A percentile compares a stretch with the other conserved stretches of the same genome.
These are phyloP conservation scores for Chytriomyces confervae DNA, from an alignment of 192 early-diverging fungal genomes.

Conservation along the genomic window DNA sequence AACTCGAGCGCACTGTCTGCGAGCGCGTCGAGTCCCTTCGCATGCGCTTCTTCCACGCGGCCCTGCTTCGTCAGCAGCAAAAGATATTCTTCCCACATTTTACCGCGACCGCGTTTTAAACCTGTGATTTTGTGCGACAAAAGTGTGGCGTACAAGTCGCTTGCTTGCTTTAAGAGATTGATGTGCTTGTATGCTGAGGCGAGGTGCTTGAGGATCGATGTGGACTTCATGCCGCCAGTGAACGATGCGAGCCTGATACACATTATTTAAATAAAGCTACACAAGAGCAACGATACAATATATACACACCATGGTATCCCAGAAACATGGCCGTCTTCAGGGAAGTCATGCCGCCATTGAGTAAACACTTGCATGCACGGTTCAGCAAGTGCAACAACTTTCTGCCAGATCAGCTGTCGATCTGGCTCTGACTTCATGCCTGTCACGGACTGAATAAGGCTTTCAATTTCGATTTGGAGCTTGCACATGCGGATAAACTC, in stretches of 20 bases:
- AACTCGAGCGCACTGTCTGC: conserved; percentile 37
- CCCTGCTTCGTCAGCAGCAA: conserved; percentile 10
- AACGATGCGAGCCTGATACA: conserved; percentile 32
- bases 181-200: conserved; percentile 15
- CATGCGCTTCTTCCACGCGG: conserved; percentile 19
- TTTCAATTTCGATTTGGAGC: not conserved
- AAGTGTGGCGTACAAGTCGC: conserved; percentile 22
- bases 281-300: conserved; percentile 39
- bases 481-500: conserved; percentile 36
- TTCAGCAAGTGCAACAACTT: conserved; percentile 13
- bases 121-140: conserved; percentile 34
- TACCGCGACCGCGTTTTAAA: conserved; percentile 34
- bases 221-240: conserved; percentile 38
- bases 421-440: not conserved
- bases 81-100: conserved; percentile 45
- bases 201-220: conserved; percentile 31
- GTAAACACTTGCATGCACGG: conserved; percentile 5
- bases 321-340: conserved; percentile 39
- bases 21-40: conserved; percentile 39
- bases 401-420: conserved; percentile 4
- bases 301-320: conserved; percentile 41
- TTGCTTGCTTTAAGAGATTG: conserved; percentile 3
- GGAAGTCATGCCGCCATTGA: not conserved
- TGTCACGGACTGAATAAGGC: not conserved
- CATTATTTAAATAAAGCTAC: conserved; percentile 31